Percentiles rank a stretch among this genome's conserved stretches.
Conservation (phyloP, 1,139 yeast species). For the Suhomyces atakaporum region DNA sequence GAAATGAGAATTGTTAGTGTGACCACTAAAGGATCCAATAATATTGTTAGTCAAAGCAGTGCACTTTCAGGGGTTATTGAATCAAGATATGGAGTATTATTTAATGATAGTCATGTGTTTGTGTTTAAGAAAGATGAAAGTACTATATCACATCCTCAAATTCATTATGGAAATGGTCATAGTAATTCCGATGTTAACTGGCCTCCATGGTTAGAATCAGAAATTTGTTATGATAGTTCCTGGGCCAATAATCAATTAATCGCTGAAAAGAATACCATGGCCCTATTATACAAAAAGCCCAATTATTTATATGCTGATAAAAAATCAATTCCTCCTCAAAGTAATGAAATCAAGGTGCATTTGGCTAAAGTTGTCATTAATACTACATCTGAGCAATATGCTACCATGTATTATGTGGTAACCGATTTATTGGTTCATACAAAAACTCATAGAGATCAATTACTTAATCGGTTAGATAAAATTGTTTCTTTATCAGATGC, state of each 20-base stretch:
- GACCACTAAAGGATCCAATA: constrained; percentile 51
- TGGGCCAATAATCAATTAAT: constrained; percentile 58
- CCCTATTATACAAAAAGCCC: constrained; percentile 64
- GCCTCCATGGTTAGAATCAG: constrained; percentile 86
- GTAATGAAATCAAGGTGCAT: constrained; percentile 49
- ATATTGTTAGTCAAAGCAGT: constrained; percentile 35
- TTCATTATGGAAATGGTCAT: constrained; percentile 29
- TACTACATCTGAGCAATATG: constrained; percentile 75
- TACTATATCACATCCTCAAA: constrained; percentile 24
- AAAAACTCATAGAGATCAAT: constrained; percentile 60
- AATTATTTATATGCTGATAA: constrained; percentile 57
- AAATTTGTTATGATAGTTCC: constrained; percentile 69
- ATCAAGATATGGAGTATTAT: constrained; percentile 66
- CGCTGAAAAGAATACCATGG: constrained; percentile 63
- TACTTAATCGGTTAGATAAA: constrained; percentile 63
- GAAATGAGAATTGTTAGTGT: constrained; percentile 66
- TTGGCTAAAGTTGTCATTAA: constrained; percentile 69
- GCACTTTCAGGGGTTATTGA: constrained; percentile 58
- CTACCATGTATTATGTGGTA: constrained; percentile 61
- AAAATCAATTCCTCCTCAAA: constrained; percentile 21
- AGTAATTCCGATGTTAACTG: constrained; percentile 39
- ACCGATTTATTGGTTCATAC: constrained; percentile 66
- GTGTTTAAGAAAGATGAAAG: constrained; percentile 52
- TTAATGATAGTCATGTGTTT: constrained; percentile 72
- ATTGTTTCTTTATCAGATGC: constrained; percentile 69